Evolutionary conservation across 768 basidiomycete genomes (phyloP).

Genomic region (Jaapia argillacea): DNA sequence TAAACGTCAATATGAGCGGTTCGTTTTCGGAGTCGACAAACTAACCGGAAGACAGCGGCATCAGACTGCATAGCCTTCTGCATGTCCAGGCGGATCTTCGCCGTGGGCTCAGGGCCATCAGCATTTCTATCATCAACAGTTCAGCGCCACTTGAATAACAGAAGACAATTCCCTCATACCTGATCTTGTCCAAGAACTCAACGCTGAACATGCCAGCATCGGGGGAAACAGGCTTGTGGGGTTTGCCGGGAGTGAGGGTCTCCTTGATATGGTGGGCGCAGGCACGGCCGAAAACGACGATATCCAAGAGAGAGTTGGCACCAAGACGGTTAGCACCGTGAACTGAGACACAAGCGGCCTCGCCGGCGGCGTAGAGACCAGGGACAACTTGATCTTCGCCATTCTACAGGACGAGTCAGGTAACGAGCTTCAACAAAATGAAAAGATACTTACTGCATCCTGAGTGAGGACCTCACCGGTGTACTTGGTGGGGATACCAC

Average conservation of each 20-base stretch:
- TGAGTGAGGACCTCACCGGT: slow-evolving; percentile 93
- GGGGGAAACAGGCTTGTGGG: slow-evolving; percentile 81
- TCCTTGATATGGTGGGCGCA: slow-evolving; percentile 96
- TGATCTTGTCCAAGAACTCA: slow-evolving; percentile 82
- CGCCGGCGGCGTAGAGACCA: slow-evolving; percentile 96
- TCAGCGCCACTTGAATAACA: no score
- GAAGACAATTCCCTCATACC: no score
- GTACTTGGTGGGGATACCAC: slow-evolving; percentile 97
- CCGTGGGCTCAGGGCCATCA: slow-evolving; percentile 76
- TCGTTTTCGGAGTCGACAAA: no score
- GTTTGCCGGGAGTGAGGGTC: slow-evolving; percentile 78
- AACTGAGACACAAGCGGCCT: slow-evolving; percentile 97
- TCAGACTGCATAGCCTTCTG: slow-evolving; percentile 99
- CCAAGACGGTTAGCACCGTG: slow-evolving; percentile 99
- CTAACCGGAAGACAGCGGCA: slow-evolving; percentile 93
- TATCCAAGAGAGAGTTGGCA: slow-evolving; percentile 97
- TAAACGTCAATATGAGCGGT: slow-evolving; percentile 4
- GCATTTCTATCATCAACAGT: no score
- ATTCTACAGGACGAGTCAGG: slow-evolving; percentile 24
- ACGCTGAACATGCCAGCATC: slow-evolving; percentile 81
- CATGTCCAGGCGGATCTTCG: slow-evolving; percentile 89
- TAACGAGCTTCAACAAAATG: no score
- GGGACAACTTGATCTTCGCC: slow-evolving; percentile 94
- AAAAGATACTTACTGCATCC: slow-evolving; percentile 39
- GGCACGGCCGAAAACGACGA: slow-evolving; percentile 99